Conservation (phyloP, 2,329 filamentous ascomycete species). For the Blumeria hordei region DNA sequence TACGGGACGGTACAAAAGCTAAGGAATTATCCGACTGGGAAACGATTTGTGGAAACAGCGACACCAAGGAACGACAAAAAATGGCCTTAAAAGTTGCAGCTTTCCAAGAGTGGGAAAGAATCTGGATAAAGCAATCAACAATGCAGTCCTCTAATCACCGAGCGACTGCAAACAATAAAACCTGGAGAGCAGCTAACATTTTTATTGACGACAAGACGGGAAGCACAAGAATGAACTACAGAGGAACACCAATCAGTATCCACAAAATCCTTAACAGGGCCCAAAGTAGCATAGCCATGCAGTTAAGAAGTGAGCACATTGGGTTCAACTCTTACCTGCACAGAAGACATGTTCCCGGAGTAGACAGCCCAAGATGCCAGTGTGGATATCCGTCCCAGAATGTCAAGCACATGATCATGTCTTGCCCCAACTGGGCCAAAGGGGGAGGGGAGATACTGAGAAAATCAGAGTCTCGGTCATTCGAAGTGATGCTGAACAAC, state of each 20-base stretch:
- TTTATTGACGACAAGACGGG: background rate
- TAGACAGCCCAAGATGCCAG: background rate
- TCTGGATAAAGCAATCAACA: background rate
- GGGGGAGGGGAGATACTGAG: background rate
- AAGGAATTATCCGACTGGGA: background rate
- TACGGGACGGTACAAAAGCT: background rate
- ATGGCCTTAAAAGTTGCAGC: background rate
- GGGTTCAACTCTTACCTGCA: background rate
- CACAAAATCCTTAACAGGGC: background rate
- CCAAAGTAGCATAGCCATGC: background rate
- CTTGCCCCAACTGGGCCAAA: background rate
- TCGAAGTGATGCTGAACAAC: background rate
- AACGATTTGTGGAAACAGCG: background rate
- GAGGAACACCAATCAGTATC: background rate
- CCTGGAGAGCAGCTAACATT: background rate
- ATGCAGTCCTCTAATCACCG: background rate
- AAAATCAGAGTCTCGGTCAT: background rate
- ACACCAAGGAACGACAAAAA: background rate
- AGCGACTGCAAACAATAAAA: background rate
- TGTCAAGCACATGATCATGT: background rate
- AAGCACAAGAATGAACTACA: background rate
- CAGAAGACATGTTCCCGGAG: background rate
- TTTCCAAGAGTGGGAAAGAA: background rate
- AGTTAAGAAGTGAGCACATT: background rate
- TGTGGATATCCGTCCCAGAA: constrained; percentile 1